Evolutionary conservation across 2,329 filamentous ascomycete species (phyloP).

Genomic region (Amphichorda felina): DNA sequence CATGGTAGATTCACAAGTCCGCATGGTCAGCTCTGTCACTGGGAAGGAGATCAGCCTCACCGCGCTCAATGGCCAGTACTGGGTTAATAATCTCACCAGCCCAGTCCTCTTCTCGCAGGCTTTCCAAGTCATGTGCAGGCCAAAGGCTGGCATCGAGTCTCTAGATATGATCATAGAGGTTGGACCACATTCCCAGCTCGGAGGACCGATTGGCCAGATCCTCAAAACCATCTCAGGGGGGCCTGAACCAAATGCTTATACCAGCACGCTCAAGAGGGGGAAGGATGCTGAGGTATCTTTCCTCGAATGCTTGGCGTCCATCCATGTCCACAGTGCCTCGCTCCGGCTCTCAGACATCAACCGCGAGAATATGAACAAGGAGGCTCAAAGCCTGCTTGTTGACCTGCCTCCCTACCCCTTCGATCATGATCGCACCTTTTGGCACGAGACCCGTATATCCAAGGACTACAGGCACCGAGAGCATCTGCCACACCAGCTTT

Average conservation of each 20-base stretch:
- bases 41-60: slow-evolving; percentile 4
- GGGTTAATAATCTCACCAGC: slow-evolving; percentile 19
- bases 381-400: no score
- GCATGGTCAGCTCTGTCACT: slow-evolving; percentile 17
- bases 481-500: slow-evolving; percentile 26
- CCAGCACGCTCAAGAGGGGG: not conserved
- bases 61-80: slow-evolving; percentile 12
- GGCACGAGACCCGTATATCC: not conserved
- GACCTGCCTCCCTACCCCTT: slow-evolving; percentile 26
- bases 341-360: no score
- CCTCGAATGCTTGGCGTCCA: no score
- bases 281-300: not conserved
- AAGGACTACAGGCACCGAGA: slow-evolving; percentile 25
- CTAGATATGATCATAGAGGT: slow-evolving; percentile 5
- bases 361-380: slow-evolving; percentile 4
- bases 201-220: slow-evolving; percentile 5
- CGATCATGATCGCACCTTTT: not conserved
- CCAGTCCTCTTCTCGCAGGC: slow-evolving; percentile 17
- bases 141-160: not conserved
- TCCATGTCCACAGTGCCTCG: no score
- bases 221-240: slow-evolving; percentile 5
- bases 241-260: not conserved
- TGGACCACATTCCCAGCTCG: slow-evolving; percentile 6
- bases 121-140: not conserved
- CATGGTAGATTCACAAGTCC: slow-evolving; percentile 1